Conservation (phyloP, 108 stramenopile species). For the Nitzschia sp. region DNA sequence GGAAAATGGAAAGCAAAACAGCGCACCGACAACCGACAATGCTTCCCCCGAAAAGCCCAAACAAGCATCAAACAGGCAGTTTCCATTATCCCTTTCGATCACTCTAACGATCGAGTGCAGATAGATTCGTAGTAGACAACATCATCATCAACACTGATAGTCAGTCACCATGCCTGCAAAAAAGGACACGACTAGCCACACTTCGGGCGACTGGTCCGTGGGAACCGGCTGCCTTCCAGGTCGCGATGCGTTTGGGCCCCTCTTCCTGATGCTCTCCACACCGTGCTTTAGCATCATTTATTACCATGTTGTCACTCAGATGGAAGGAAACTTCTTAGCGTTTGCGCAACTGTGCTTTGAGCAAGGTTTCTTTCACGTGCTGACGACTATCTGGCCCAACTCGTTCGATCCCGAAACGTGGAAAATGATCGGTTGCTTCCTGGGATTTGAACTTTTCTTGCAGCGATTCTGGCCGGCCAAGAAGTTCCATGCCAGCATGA, state of each 20-base stretch:
- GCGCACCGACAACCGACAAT: too few species aligned
- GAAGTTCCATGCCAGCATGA: conserved; percentile 50
- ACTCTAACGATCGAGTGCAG: too few species aligned
- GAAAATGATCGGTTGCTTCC: conserved; percentile 67
- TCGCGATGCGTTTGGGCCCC: conserved; percentile 49
- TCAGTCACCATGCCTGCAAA: background rate
- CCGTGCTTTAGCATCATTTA: conserved; percentile 50
- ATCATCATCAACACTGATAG: too few species aligned
- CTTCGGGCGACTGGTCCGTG: conserved; percentile 34
- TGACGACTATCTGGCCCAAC: conserved; percentile 47
- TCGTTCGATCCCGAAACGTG: conserved; percentile 51
- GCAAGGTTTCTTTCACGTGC: conserved; percentile 24
- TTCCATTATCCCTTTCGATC: too few species aligned
- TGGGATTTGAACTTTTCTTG: conserved; percentile 75
- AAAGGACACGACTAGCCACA: conserved; percentile 3
- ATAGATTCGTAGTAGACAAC: too few species aligned
- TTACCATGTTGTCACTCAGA: conserved; percentile 44
- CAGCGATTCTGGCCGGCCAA: conserved; percentile 84
- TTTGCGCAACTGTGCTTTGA: conserved; percentile 31
- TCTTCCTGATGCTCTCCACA: conserved; percentile 48
- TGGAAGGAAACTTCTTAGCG: conserved; percentile 44
- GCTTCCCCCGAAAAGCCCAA: too few species aligned
- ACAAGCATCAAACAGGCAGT: too few species aligned
- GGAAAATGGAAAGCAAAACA: too few species aligned
- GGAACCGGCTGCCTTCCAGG: conserved; percentile 46